Percentiles rank a stretch among this genome's conserved stretches.
Conservation (phyloP, 805 yeast genomes). For the Starmerella apis region DNA sequence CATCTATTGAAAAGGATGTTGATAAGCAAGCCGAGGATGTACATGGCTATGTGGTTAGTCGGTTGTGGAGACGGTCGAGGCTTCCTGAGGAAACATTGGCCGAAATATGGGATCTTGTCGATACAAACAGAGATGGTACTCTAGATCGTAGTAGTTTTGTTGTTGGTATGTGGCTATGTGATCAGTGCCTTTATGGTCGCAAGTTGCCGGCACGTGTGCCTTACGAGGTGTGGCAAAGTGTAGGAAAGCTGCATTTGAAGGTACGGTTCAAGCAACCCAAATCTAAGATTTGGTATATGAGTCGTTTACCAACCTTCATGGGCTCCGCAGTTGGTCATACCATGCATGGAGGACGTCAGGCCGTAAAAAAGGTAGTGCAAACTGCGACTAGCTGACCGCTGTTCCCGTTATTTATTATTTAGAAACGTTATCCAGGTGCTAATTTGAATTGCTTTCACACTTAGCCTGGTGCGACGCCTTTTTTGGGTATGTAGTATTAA, state of each 20-base stretch:
- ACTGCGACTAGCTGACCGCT: constrained; percentile 17
- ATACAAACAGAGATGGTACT: constrained; percentile 49
- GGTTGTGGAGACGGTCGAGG: constrained; percentile 71
- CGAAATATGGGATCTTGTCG: constrained; percentile 62
- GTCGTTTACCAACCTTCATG: constrained; percentile 14
- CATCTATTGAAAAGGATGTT: constrained; percentile 30
- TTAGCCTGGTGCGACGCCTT: neutral
- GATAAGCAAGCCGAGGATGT: constrained; percentile 29
- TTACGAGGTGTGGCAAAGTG: constrained; percentile 71
- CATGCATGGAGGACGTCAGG: constrained; percentile 21
- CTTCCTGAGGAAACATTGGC: constrained; percentile 51
- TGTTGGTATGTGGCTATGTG: constrained; percentile 97
- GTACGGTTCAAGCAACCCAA: constrained; percentile 28
- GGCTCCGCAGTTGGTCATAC: constrained; percentile 19
- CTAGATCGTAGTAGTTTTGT: constrained; percentile 71
- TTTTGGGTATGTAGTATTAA: neutral
- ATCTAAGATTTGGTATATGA: constrained; percentile 16
- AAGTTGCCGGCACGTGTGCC: constrained; percentile 67
- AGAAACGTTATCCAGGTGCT: neutral
- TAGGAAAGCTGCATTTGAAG: constrained; percentile 37
- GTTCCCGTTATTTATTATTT: neutral
- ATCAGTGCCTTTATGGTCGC: constrained; percentile 88
- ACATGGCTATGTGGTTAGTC: constrained; percentile 57
- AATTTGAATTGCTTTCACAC: neutral
- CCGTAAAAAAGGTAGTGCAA: constrained; percentile 22